phyloP scores from a whole-genome alignment of 352 stramenopile species.

The Plasmopara viticola region DNA sequence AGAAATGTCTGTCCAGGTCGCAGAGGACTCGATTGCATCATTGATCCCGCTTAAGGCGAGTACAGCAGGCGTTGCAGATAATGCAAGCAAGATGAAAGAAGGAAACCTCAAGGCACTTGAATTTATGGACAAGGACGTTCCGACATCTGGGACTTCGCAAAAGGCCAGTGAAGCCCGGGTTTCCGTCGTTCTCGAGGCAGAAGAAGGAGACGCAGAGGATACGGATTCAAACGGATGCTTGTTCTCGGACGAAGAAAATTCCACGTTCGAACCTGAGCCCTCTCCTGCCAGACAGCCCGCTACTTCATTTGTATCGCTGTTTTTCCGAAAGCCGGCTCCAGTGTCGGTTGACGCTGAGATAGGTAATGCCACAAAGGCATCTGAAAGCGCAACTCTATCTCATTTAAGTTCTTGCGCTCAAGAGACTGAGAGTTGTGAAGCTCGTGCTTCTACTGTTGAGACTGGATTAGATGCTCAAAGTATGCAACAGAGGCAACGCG shows the following conservation, averaged over 20 bases:
- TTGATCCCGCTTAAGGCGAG: constrained; percentile 17
- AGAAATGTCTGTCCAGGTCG: constrained; percentile 2
- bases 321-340: constrained; percentile 22
- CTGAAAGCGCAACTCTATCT: neutral
- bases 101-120: neutral
- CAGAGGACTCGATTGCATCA: constrained; percentile 9
- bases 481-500: constrained; percentile 28
- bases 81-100: neutral
- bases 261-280: constrained; percentile 11
- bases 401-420: constrained; percentile 6
- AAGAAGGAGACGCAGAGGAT: constrained; percentile 28
- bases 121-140: neutral
- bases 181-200: constrained; percentile 13
- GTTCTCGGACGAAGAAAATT: constrained; percentile 14
- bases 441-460: constrained; percentile 13
- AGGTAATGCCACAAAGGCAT: neutral
- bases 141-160: constrained; percentile 8
- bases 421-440: constrained; percentile 3
- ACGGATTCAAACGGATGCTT: constrained; percentile 19
- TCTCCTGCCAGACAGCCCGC: constrained; percentile 7
- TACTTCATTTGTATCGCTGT: constrained; percentile 26
- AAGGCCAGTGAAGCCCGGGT: constrained; percentile 10
- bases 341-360: constrained; percentile 1
- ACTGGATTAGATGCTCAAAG: constrained; percentile 23
- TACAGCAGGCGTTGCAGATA: constrained; percentile 4